Base-by-base conservation (phyloP, 805 yeast species). In the Lipomyces anomalus region DNA sequence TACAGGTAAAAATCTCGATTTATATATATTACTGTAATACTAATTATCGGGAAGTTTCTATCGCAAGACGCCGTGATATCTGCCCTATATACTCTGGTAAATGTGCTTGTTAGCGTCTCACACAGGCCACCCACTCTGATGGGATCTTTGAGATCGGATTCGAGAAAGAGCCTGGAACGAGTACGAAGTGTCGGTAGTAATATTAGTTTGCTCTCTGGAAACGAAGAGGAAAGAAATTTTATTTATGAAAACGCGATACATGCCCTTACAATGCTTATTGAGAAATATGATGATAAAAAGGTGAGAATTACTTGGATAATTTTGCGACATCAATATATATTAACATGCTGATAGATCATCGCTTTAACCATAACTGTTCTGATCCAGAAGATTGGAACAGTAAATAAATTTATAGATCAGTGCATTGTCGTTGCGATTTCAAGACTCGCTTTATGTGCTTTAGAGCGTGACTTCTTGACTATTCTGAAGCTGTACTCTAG, bases 31-130 rank as follows among this genome's bases (percentile, higher is more conserved):
- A n/a, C n/a, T n/a, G n/a, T n/a, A n/a, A n/a, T n/a, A n/a, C n/a
- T n/a, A n/a, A n/a, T n/a, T n/a, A n/a, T n/a, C n/a, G n/a, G n/a
- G n/a, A n/a, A n/a, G n/a, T 75, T 78, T 6, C 68, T 84, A 43
- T 77, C 88, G 17, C 90, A 87, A 59, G 96, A 88, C 60, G 78
- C 85, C 1, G 80, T 84, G 20, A 84, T 88, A 6, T 81, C 95
- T 5, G 76, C 90, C 1, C 79, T 92, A 42, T 92, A 92, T 65
- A 80, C 94, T 0, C 71, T 90, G 52, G 78, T 84, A 17, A 92
- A 92, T 61, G 63, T 84, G 48, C 66, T 90, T 26, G 75, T 81
- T 42, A 54, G 35, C 40, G 39, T 38, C 33, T 41, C 49, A 1
- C 35, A 45, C 23, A 16, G 37, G 5, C 38, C 50, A 16, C n/a